Percentiles rank a stretch among this genome's conserved stretches.
Conservation (phyloP, 495 filamentous ascomycete species). For the Barbatosphaeria neglecta region DNA sequence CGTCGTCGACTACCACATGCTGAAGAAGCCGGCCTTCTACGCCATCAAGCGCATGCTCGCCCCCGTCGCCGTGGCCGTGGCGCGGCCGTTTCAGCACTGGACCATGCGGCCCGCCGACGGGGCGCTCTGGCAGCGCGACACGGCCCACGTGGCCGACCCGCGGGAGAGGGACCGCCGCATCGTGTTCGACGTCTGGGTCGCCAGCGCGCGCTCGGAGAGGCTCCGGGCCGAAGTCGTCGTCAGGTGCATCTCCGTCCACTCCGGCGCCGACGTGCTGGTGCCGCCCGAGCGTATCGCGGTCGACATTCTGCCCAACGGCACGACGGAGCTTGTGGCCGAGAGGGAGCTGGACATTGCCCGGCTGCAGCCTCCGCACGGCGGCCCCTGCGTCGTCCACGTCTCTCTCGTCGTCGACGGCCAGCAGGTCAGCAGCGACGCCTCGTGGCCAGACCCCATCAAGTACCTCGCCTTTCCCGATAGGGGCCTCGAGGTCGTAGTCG, state of each 20-base stretch:
- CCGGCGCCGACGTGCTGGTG: constrained; percentile 41
- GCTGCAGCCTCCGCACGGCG: constrained; percentile 20
- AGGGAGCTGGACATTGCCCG: constrained; percentile 28
- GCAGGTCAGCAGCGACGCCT: constrained; percentile 48
- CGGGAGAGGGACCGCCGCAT: constrained; percentile 32
- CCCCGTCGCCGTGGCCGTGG: constrained; percentile 56
- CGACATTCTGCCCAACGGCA: constrained; percentile 47
- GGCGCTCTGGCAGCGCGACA: constrained; percentile 13
- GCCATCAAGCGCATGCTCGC: constrained; percentile 58
- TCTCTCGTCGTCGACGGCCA: constrained; percentile 31
- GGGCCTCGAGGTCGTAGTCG: constrained; percentile 12
- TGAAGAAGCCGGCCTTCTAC: constrained; percentile 69
- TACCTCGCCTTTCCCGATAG: constrained; percentile 51
- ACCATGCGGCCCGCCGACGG: constrained; percentile 26
- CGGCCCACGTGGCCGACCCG: constrained; percentile 34
- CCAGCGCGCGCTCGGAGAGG: constrained; percentile 38
- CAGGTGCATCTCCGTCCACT: constrained; percentile 52
- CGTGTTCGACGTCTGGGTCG: constrained; percentile 59
- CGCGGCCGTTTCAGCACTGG: constrained; percentile 50
- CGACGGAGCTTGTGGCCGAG: constrained; percentile 43
- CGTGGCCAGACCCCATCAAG: constrained; percentile 79
- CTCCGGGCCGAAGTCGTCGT: constrained; percentile 42
- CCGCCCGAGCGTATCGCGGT: constrained; percentile 36
- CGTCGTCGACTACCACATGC: constrained; percentile 64
- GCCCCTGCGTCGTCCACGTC: constrained; percentile 39